Evolutionary conservation across 768 basidiomycete species (phyloP).

Genomic region (Trametes punicea): DNA sequence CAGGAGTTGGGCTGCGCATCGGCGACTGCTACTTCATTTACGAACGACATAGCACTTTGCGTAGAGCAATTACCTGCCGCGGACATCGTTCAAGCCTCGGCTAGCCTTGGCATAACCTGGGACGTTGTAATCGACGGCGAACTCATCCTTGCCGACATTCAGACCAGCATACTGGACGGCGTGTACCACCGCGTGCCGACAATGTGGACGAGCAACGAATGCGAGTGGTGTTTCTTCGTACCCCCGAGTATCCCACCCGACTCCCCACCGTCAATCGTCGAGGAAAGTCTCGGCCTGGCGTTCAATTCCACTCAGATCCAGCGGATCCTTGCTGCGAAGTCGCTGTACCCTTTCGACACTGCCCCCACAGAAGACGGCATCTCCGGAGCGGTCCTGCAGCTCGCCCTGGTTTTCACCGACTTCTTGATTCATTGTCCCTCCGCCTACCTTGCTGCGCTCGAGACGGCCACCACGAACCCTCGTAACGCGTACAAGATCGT

Average conservation of each 20-base stretch:
- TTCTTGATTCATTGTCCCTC: constrained; percentile 9
- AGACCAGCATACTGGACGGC: constrained; percentile 10
- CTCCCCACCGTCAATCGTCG: constrained; percentile 2
- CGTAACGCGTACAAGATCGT: constrained; percentile 13
- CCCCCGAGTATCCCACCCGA: constrained; percentile 7
- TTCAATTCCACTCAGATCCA: constrained; percentile 10
- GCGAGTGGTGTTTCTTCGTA: constrained; percentile 16
- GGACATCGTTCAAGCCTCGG: constrained; percentile 4
- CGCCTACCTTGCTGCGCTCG: constrained; percentile 9
- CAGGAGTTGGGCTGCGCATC: constrained; percentile 3
- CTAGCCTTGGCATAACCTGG: constrained; percentile 5
- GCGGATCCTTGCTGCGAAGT: not conserved
- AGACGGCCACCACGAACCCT: constrained; percentile 14
- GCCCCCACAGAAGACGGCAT: constrained; percentile 11
- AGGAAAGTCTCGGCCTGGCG: not conserved
- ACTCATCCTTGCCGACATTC: constrained; percentile 10
- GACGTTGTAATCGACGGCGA: constrained; percentile 8
- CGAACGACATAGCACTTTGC: constrained; percentile 2
- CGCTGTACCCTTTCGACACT: constrained; percentile 11
- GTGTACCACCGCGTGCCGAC: constrained; percentile 10
- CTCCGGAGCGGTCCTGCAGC: constrained; percentile 7
- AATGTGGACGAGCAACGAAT: constrained; percentile 13
- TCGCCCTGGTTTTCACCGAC: constrained; percentile 9
- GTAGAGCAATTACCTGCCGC: not conserved
- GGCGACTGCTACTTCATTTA: not conserved